Percentiles rank a stretch among this genome's conserved stretches.
These are phyloP conservation scores for Auricularia sp. DNA, from an alignment of 768 basidiomycete genomes.

Conservation along the genomic window DNA sequence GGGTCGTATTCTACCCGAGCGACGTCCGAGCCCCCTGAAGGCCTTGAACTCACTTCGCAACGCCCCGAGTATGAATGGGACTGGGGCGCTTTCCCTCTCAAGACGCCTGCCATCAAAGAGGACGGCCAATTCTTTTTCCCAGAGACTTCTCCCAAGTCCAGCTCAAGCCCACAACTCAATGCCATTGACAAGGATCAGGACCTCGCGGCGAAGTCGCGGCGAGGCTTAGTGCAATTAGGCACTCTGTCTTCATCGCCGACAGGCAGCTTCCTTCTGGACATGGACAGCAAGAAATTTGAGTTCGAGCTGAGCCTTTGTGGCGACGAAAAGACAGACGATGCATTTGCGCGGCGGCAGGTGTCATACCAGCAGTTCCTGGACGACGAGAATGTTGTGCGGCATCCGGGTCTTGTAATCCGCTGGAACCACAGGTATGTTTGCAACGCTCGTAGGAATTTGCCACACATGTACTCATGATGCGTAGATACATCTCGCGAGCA, in stretches of 20 bases:
- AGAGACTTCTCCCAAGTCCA: background rate
- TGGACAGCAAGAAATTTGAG: slow-evolving; percentile 46
- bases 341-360: slow-evolving; percentile 52
- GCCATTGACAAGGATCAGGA: slow-evolving; percentile 17
- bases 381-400: slow-evolving; percentile 48
- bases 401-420: slow-evolving; percentile 59
- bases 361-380: slow-evolving; percentile 56
- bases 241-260: slow-evolving; percentile 13
- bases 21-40: slow-evolving; percentile 54
- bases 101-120: slow-evolving; percentile 39
- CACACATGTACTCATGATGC: background rate
- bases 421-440: slow-evolving; percentile 58
- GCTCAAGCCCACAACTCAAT: background rate
- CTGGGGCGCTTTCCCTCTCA: slow-evolving; percentile 84
- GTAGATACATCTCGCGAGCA: slow-evolving; percentile 65
- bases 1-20: slow-evolving; percentile 30
- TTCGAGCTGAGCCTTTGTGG: slow-evolving; percentile 68
- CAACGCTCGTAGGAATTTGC: background rate
- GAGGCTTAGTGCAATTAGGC: background rate
- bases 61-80: slow-evolving; percentile 76
- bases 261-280: slow-evolving; percentile 49
- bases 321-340: background rate
- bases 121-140: slow-evolving; percentile 4
- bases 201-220: slow-evolving; percentile 6
- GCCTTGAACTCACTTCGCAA: slow-evolving; percentile 21